Conservation (phyloP, 169 alveolate species). For the Eimeria praecox region DNA sequence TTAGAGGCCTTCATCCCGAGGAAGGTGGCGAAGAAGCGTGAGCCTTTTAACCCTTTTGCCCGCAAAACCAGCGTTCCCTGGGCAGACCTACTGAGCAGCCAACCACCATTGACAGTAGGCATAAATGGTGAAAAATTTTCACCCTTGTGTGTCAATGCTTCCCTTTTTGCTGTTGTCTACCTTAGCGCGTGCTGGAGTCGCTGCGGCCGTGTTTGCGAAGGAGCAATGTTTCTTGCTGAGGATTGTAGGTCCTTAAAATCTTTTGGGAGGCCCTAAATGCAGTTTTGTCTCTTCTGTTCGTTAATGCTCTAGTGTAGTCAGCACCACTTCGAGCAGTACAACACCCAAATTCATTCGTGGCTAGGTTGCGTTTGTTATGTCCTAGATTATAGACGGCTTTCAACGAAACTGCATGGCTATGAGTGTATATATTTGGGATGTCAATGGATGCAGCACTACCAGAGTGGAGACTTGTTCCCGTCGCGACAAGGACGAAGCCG, state of each 20-base stretch:
- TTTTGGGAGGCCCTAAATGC: background rate
- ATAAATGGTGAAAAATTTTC: background rate
- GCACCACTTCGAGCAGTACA: background rate
- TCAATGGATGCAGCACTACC: slow-evolving; percentile 50
- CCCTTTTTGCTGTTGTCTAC: background rate
- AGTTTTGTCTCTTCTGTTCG: background rate
- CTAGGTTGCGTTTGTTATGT: background rate
- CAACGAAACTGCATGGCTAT: background rate
- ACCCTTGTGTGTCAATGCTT: background rate
- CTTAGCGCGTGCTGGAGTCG: slow-evolving; percentile 72
- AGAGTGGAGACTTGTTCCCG: slow-evolving; percentile 72
- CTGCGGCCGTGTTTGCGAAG: slow-evolving; percentile 72
- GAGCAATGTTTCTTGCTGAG: slow-evolving; percentile 72
- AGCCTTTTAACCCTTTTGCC: background rate
- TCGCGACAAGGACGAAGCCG: slow-evolving; percentile 71
- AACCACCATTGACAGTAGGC: background rate
- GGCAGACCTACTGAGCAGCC: background rate
- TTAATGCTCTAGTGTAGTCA: background rate
- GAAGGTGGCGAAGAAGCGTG: slow-evolving; percentile 75
- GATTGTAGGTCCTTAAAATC: slow-evolving; percentile 7
- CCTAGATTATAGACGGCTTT: background rate
- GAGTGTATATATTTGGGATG: background rate
- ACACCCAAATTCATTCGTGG: background rate
- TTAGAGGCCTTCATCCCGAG: slow-evolving; percentile 67
- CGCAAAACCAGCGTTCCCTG: background rate